Percentiles rank a stretch among this genome's conserved stretches.
Evolutionary conservation across 1,139 yeast genomes (phyloP).

Genomic region (Hemisphaericaspora xylanilytica): DNA sequence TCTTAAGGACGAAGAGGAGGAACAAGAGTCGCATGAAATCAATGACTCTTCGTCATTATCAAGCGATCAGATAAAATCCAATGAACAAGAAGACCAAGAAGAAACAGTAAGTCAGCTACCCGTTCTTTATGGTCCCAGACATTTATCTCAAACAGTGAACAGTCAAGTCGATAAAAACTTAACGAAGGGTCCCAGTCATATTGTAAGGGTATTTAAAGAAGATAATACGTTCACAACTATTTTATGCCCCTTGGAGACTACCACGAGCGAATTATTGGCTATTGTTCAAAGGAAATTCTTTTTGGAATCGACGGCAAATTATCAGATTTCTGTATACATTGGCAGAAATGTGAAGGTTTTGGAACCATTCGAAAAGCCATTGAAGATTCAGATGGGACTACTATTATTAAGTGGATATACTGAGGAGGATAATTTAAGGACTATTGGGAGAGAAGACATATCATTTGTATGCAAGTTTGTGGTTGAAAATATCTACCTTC

Average conservation of each 20-base stretch:
- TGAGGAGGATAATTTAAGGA: slow-evolving; percentile 69
- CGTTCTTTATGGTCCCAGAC: slow-evolving; percentile 37
- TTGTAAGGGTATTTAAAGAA: slow-evolving; percentile 69
- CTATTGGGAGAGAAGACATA: slow-evolving; percentile 84
- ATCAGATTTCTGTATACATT: slow-evolving; percentile 73
- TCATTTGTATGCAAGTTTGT: slow-evolving; percentile 84
- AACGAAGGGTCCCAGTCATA: slow-evolving; percentile 41
- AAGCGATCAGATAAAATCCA: neutral
- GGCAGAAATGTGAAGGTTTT: slow-evolving; percentile 79
- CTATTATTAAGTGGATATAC: slow-evolving; percentile 78
- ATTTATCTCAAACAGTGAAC: slow-evolving; percentile 25
- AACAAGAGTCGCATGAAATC: neutral
- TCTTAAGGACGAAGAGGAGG: slow-evolving; percentile 4
- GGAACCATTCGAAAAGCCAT: slow-evolving; percentile 72
- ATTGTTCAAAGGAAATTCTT: slow-evolving; percentile 76
- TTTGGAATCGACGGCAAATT: slow-evolving; percentile 65
- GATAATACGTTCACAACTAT: slow-evolving; percentile 84
- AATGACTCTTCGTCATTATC: neutral
- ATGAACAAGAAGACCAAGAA: slow-evolving; percentile 6
- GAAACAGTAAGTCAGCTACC: slow-evolving; percentile 22
- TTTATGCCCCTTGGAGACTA: slow-evolving; percentile 70
- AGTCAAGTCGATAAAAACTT: slow-evolving; percentile 15
- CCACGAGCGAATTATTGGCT: slow-evolving; percentile 71
- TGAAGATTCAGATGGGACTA: slow-evolving; percentile 72
- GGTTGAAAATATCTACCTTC: slow-evolving; percentile 67